phyloP scores from a whole-genome alignment of 148 eudicot species.

The Rhododendron ovatum region DNA sequence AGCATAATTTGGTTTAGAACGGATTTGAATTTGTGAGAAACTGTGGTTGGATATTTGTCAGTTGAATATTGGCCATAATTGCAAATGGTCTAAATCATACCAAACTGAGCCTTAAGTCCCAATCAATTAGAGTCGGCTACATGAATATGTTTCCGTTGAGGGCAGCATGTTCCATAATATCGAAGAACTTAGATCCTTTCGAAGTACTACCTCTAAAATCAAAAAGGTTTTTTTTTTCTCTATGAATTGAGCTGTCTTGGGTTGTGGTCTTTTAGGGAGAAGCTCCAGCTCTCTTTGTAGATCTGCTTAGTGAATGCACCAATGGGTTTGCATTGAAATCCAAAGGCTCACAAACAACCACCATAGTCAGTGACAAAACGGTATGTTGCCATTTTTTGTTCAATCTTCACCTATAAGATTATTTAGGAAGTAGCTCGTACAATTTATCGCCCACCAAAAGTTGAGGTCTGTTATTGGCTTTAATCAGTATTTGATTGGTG shows the following conservation, averaged over 20 bases:
- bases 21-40: not conserved
- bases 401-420: not conserved
- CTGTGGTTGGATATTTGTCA: not conserved
- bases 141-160: not conserved
- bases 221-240: not conserved
- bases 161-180: not conserved
- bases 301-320: conserved; percentile 29
- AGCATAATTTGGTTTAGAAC: not conserved
- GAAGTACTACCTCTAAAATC: not conserved
- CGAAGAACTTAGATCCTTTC: not conserved
- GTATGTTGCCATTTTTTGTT: conserved; percentile 24
- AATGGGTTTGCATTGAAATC: conserved; percentile 39
- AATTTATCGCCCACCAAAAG: not conserved
- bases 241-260: not conserved
- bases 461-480: conserved; percentile 4
- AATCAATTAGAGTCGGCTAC: not conserved
- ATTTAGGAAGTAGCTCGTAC: not conserved
- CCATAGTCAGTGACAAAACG: conserved; percentile 42
- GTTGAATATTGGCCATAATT: not conserved
- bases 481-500: conserved; percentile 71
- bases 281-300: conserved; percentile 72
- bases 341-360: conserved; percentile 42
- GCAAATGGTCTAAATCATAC: not conserved
- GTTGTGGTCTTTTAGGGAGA: conserved; percentile 31
- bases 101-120: not conserved